Evolutionary conservation across 2,329 filamentous ascomycete species (phyloP), one percentile per base, ranked within the genome.

Genomic region (Neonectria coccinea): DNA sequence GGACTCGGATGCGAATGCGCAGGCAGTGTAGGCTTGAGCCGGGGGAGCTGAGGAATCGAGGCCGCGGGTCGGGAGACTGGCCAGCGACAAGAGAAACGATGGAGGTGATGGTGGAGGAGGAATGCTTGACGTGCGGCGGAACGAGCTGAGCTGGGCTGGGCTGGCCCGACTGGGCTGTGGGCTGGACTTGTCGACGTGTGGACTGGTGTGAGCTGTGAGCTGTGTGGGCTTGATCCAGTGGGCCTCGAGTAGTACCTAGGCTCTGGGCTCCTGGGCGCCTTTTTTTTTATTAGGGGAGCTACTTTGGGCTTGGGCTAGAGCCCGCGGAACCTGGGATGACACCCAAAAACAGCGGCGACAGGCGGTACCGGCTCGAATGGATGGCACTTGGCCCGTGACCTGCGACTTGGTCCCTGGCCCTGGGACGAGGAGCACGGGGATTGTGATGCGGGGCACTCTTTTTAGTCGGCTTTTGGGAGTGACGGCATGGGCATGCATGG

Each of bases 71-170:
- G 51, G 48, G 29, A 69, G 60, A 62, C 66, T 68, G 69, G 57
- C 67, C 66, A 69, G 62, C 67, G 57, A 66, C 67, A 67, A 45
- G 50, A 53, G 59, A 62, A 62, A 62, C 56, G 62, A 66, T 67
- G 61, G 72, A 76, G 68, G 66, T 73, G 71, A 73, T 73, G 71
- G 61, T 27, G 69, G 71, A 69, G 63, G 70, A 73, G 69, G 71
- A 73, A 73, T 73, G 71, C 62, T 70, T 63, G 66, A 71, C 50
- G 69, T 70, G 56, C 66, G 63, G 69, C 70, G 70, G 70, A 73
- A 74, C 73, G 71, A 70, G 65, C 68, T 72, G 71, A 68, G 68
- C 67, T 71, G 66, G 59, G 68, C 67, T 71, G 66, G 59, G 48
- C 62, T 67, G 62, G 51, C 51, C 55, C 39, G 61, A 54, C 61